These are phyloP conservation scores for Pseudogymnoascus verrucosus DNA, from an alignment of 2,329 filamentous ascomycete species.

Conservation along the genomic window DNA sequence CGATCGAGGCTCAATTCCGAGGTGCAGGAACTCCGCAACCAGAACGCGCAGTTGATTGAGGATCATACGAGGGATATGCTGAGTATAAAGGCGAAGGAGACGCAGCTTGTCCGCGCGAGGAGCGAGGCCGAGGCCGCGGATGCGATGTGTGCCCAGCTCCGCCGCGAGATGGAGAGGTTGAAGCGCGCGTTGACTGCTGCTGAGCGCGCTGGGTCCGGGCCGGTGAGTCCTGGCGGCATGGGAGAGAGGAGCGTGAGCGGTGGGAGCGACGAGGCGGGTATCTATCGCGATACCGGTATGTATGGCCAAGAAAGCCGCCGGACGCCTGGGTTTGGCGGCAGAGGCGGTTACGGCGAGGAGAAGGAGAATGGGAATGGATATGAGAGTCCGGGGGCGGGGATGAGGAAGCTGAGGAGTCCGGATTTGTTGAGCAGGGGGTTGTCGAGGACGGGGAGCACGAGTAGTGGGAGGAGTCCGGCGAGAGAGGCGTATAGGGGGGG, in stretches of 20 bases:
- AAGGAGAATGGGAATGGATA: constrained; percentile 69
- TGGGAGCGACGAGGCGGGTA: constrained; percentile 49
- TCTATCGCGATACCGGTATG: constrained; percentile 44
- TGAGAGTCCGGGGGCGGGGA: background rate
- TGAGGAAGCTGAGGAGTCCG: constrained; percentile 22
- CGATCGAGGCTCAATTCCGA: constrained; percentile 75
- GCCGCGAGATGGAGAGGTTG: constrained; percentile 82
- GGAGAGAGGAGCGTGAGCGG: constrained; percentile 34
- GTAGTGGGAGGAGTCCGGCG: constrained; percentile 26
- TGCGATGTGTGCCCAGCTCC: constrained; percentile 72
- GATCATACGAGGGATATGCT: constrained; percentile 93
- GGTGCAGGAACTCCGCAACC: constrained; percentile 89
- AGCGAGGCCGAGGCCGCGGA: constrained; percentile 87
- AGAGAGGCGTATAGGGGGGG: constrained; percentile 21
- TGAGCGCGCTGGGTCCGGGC: constrained; percentile 38
- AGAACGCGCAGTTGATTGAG: constrained; percentile 94
- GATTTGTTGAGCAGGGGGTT: constrained; percentile 16
- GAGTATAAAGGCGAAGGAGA: constrained; percentile 97
- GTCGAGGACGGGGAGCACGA: constrained; percentile 18
- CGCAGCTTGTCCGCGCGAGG: constrained; percentile 83
- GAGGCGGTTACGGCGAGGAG: constrained; percentile 44
- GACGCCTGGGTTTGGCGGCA: constrained; percentile 23
- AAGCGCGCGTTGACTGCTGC: constrained; percentile 73
- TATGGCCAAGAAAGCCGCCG: constrained; percentile 16
- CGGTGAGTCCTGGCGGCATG: constrained; percentile 24